Evolutionary conservation across 441 rosid genomes (phyloP).

Genomic region (Isatis lusitanica): DNA sequence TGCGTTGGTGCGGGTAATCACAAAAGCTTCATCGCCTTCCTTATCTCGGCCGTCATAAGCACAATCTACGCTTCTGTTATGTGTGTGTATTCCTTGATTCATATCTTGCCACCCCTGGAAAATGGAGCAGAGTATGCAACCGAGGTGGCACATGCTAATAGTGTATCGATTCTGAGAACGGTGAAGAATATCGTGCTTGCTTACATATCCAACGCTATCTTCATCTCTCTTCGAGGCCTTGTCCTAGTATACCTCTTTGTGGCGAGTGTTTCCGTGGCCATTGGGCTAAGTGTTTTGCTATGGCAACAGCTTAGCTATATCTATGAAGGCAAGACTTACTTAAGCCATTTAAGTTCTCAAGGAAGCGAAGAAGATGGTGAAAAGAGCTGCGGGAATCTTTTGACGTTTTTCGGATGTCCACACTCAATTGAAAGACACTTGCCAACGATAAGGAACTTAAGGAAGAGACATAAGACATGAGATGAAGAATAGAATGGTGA

Average conservation of each 20-base stretch:
- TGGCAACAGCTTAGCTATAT: slow-evolving; percentile 92
- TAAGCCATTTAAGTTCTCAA: slow-evolving; percentile 60
- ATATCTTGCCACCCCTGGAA: slow-evolving; percentile 55
- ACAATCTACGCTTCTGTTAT: slow-evolving; percentile 55
- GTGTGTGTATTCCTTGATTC: slow-evolving; percentile 49
- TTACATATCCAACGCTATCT: slow-evolving; percentile 52
- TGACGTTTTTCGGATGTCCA: slow-evolving; percentile 75
- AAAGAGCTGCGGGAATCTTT: slow-evolving; percentile 66
- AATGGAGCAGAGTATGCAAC: slow-evolving; percentile 31
- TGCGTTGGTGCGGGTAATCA: slow-evolving; percentile 95
- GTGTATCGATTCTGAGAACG: slow-evolving; percentile 37
- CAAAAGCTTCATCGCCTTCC: slow-evolving; percentile 66
- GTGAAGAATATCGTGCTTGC: slow-evolving; percentile 49
- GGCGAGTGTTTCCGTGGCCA: slow-evolving; percentile 66
- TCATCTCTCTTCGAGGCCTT: slow-evolving; percentile 67
- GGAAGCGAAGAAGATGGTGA: slow-evolving; percentile 49
- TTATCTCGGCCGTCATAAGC: slow-evolving; percentile 69
- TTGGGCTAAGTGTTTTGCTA: slow-evolving; percentile 69
- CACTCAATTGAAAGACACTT: slow-evolving; percentile 51
- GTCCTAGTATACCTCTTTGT: slow-evolving; percentile 73
- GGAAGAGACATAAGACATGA: slow-evolving; percentile 68
- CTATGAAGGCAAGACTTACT: slow-evolving; percentile 77
- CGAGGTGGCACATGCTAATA: slow-evolving; percentile 12
- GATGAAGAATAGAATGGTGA: slow-evolving; percentile 7
- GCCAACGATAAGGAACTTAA: slow-evolving; percentile 44